phyloP scores from a whole-genome alignment of 2,329 filamentous ascomycete genomes.

The Alternaria conjuncta region DNA sequence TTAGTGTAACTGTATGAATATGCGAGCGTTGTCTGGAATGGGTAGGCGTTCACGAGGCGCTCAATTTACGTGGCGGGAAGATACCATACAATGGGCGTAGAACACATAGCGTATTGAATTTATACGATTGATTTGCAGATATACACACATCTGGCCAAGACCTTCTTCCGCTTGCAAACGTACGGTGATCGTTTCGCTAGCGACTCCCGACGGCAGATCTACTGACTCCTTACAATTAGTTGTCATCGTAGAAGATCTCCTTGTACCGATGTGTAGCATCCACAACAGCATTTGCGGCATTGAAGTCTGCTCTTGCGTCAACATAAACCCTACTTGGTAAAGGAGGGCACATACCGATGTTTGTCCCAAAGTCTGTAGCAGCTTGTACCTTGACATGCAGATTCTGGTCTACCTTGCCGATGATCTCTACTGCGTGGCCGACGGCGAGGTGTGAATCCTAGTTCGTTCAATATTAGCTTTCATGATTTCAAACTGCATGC shows the following conservation, averaged over 20 bases:
- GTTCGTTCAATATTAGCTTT: too few species aligned
- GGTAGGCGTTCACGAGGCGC: not conserved
- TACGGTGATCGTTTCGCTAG: too few species aligned
- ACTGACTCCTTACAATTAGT: too few species aligned
- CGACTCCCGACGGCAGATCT: too few species aligned
- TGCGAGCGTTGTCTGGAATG: not conserved
- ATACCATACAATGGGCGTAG: not conserved
- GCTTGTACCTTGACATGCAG: slow-evolving; percentile 73
- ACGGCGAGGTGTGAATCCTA: slow-evolving; percentile 74
- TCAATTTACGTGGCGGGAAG: not conserved
- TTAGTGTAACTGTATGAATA: not conserved
- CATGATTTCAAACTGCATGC: too few species aligned
- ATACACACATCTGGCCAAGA: too few species aligned
- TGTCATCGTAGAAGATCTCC: slow-evolving; percentile 74
- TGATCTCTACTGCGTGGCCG: slow-evolving; percentile 75
- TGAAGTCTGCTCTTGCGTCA: slow-evolving; percentile 67
- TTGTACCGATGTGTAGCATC: slow-evolving; percentile 84
- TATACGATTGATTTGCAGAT: not conserved
- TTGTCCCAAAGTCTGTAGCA: slow-evolving; percentile 71
- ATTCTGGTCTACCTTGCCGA: slow-evolving; percentile 80
- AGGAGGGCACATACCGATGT: slow-evolving; percentile 65
- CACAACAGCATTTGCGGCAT: slow-evolving; percentile 77
- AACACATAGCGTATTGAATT: not conserved
- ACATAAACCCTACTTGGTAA: not conserved
- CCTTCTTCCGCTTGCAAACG: too few species aligned